phyloP scores from a whole-genome alignment of 2,329 filamentous ascomycete species.

The Hypoxylon sp. region DNA sequence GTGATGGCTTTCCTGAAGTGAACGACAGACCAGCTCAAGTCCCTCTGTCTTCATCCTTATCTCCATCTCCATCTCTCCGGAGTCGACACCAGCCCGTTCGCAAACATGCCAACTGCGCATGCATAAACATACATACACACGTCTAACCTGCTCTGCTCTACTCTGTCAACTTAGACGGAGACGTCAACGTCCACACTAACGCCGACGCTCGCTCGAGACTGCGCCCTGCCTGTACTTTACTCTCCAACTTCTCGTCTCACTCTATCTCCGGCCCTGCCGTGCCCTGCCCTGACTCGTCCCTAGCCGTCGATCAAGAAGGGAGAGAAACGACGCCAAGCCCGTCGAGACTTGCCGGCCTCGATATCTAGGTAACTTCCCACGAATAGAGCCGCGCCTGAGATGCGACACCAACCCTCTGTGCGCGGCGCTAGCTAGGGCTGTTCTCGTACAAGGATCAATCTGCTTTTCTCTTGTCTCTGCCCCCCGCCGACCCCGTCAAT shows the following conservation, averaged over 20 bases:
- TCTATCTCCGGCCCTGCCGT: constrained; percentile 13
- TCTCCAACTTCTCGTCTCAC: neutral
- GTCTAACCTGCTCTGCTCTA: too few species aligned
- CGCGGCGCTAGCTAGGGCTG: constrained; percentile 18
- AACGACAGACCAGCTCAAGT: too few species aligned
- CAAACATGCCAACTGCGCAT: constrained; percentile 6
- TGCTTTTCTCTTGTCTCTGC: constrained; percentile 13
- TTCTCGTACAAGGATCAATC: constrained; percentile 22
- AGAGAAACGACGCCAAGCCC: constrained; percentile 33
- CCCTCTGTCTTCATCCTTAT: too few species aligned
- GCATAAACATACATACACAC: constrained; percentile 14
- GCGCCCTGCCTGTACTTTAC: neutral
- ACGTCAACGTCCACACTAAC: neutral
- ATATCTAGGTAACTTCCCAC: constrained; percentile 15
- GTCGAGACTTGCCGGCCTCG: constrained; percentile 15
- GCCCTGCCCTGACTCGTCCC: constrained; percentile 16
- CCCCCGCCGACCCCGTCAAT: neutral
- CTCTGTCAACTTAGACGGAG: neutral
- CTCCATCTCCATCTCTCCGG: constrained; percentile 22
- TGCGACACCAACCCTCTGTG: constrained; percentile 34
- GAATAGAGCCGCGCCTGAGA: constrained; percentile 27
- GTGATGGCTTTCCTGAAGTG: too few species aligned
- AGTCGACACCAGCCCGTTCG: constrained; percentile 24
- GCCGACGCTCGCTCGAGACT: constrained; percentile 1
- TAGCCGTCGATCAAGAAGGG: constrained; percentile 38